Base-by-base conservation (phyloP, 495 filamentous ascomycete species). In the Xylaria intraflava region DNA sequence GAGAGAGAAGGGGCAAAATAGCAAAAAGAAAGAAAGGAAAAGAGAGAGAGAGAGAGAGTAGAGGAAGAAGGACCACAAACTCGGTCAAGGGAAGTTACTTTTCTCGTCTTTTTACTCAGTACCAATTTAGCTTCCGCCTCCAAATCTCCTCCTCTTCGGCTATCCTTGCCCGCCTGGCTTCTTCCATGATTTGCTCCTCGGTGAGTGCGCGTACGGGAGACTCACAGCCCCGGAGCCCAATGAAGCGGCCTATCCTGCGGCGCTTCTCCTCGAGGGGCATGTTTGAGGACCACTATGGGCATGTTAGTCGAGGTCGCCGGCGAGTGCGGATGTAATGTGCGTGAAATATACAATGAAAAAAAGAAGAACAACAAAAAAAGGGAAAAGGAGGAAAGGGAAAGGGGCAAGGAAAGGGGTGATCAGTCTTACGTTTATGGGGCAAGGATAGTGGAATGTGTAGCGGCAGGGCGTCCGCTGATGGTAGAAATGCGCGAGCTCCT, bases 401-500 rank as follows among this genome's bases (percentile, higher is more conserved):
- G 20, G 22, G 1, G 31, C 7, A 11, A 11, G 31, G 31, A 11
- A 35, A 35, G 2, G 23, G 41, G 11, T 16, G 6, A n/a, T n/a
- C n/a, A n/a, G n/a, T n/a, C 52, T 55, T 26, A 55, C 52, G 3
- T 57, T 43, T 19, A 81, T 69, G 0, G 77, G 74, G 55, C 73
- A 77, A 3, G 89, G 89, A 64, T 95, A 93, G n/a, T 69, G 62
- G 35, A 49, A 46, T 1, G 79, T 84, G 61, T 72, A 80, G 0
- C 55, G 16, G 65, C 68, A 58, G 36, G 82, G 73, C 46, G 83
- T 78, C 41, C 78, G 72, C 65, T 95, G 89, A 67, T 90, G 83
- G 69, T 89, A 93, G 65, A 86, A 85, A 33, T 73, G 69, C 7
- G 88, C 87, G 6, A 95, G 81, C 31, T 65, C 65, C 62, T 94